Conservation (phyloP, 192 early-diverging fungal species). For the Linnemannia zychae region DNA sequence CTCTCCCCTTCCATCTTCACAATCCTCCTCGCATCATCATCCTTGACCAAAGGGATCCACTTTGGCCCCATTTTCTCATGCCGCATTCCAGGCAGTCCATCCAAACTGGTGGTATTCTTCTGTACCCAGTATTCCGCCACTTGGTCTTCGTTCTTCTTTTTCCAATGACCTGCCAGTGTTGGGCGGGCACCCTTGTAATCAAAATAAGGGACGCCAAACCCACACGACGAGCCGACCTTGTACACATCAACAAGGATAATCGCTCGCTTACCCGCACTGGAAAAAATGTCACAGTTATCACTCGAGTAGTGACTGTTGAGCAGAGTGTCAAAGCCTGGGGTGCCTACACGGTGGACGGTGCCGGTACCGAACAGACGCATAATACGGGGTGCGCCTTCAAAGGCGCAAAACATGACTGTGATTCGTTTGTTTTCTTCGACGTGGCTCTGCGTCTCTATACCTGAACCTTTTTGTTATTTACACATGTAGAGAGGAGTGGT, state of each 20-base stretch:
- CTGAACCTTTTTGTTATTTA: constrained; percentile 32
- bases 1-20: neutral
- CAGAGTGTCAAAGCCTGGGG: constrained; percentile 58
- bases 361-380: constrained; percentile 69
- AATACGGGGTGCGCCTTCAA: constrained; percentile 74
- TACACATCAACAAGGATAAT: constrained; percentile 68
- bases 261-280: constrained; percentile 57
- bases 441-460: constrained; percentile 71
- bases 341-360: constrained; percentile 55
- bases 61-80: constrained; percentile 16
- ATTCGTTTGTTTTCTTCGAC: constrained; percentile 71
- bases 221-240: constrained; percentile 67
- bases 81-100: constrained; percentile 62
- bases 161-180: constrained; percentile 56
- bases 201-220: constrained; percentile 69
- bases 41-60: neutral
- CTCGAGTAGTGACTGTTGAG: constrained; percentile 56
- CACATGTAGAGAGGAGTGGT: neutral
- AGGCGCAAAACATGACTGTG: constrained; percentile 75
- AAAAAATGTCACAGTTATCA: constrained; percentile 28
- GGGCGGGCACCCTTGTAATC: constrained; percentile 63
- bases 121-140: constrained; percentile 37
- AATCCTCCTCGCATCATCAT: neutral
- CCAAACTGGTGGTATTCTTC: constrained; percentile 63
- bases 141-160: constrained; percentile 54